phyloP scores from a whole-genome alignment of 192 early-diverging fungal genomes.

The Coemansia guatemalensis region DNA sequence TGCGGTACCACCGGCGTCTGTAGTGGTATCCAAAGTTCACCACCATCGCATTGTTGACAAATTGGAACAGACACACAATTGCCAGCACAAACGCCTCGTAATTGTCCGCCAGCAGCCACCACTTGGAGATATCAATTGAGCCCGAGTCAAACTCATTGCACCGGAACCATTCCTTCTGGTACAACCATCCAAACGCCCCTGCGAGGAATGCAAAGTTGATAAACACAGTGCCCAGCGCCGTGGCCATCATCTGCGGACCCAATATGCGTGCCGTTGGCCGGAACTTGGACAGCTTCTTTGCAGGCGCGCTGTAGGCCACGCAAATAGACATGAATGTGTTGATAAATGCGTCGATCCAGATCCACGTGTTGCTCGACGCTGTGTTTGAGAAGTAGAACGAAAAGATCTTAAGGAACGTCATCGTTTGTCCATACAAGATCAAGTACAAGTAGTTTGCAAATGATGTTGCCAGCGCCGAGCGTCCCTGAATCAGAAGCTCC shows the following conservation, averaged over 20 bases:
- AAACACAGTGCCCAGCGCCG: slow-evolving; percentile 56
- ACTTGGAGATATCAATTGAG: slow-evolving; percentile 57
- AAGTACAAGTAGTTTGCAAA: slow-evolving; percentile 66
- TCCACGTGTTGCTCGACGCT: slow-evolving; percentile 60
- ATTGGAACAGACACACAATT: slow-evolving; percentile 65
- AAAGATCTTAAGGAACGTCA: slow-evolving; percentile 55
- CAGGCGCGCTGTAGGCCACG: slow-evolving; percentile 51
- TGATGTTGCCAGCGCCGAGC: slow-evolving; percentile 34
- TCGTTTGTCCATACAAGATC: slow-evolving; percentile 61
- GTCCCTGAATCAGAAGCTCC: slow-evolving; percentile 50
- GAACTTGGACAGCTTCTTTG: slow-evolving; percentile 42
- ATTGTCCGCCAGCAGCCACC: slow-evolving; percentile 76
- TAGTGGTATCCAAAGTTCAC: slow-evolving; percentile 67
- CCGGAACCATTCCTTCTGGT: slow-evolving; percentile 38
- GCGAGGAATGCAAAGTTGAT: slow-evolving; percentile 60
- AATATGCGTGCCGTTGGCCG: slow-evolving; percentile 66
- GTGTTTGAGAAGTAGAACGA: slow-evolving; percentile 64
- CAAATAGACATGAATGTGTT: slow-evolving; percentile 52
- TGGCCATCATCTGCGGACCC: slow-evolving; percentile 62
- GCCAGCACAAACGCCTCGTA: slow-evolving; percentile 62
- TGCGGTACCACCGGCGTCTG: slow-evolving; percentile 60
- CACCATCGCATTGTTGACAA: slow-evolving; percentile 64
- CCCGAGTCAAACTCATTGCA: slow-evolving; percentile 46
- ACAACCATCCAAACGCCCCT: slow-evolving; percentile 52
- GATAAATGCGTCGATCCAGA: slow-evolving; percentile 64